A percentile compares a stretch with the other conserved stretches of the same genome.
Evolutionary conservation across 306 rosid species (phyloP).

Genomic region (Citrullus amarus): DNA sequence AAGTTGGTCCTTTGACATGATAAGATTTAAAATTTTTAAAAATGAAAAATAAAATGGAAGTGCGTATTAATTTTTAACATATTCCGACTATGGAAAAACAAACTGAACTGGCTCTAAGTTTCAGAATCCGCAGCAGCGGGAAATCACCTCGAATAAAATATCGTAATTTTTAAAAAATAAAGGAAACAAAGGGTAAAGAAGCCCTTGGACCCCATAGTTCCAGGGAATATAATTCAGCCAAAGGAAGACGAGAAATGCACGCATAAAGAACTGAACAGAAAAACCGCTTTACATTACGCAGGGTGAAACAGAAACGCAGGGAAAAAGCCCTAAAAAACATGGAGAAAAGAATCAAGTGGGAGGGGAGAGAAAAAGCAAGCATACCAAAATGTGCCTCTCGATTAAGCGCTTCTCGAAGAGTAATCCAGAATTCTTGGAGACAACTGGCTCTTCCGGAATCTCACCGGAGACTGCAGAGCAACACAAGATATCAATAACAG

Average conservation of each 20-base stretch:
- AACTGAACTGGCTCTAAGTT: background rate
- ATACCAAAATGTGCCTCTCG: constrained; percentile 73
- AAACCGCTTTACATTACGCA: background rate
- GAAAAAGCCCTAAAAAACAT: constrained; percentile 9
- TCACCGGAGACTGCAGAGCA: constrained; percentile 77
- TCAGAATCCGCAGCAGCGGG: background rate
- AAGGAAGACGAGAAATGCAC: background rate
- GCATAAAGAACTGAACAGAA: background rate
- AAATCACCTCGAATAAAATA: background rate
- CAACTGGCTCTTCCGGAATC: constrained; percentile 99
- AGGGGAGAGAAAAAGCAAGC: background rate
- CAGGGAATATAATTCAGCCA: background rate
- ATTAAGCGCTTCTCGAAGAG: constrained; percentile 85
- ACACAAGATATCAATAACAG: background rate
- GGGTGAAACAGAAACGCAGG: background rate
- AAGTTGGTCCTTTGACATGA: background rate
- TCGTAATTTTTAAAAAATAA: background rate
- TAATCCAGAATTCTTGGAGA: constrained; percentile 64
- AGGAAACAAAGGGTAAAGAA: background rate
- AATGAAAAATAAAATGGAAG: background rate
- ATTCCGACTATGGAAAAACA: background rate
- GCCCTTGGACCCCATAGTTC: background rate
- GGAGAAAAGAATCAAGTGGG: background rate
- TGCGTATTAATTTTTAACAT: background rate
- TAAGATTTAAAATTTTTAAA: background rate